Base-by-base conservation (phyloP, 192 early-diverging fungal genomes). In the Chytriomyces sp. region DNA sequence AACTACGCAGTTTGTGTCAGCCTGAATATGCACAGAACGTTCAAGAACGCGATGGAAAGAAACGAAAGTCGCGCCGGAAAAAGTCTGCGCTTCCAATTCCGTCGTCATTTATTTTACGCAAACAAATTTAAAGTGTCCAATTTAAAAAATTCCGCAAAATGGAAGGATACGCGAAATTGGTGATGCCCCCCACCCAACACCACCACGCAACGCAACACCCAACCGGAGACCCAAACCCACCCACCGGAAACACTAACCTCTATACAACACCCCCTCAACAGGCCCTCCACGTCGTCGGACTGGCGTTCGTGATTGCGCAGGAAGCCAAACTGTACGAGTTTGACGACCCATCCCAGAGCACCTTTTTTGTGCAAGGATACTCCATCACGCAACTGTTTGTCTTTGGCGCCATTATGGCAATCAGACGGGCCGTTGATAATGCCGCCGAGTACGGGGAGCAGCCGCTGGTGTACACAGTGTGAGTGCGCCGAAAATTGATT, bases 361-460 rank as follows among this genome's bases (percentile, higher is more conserved):
- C 53, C 53, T n/a, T n/a, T 2, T 60, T 47, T 23, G 49, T 75
- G 10, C 10, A 9, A 2, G 62, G 48, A 1, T 75, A 75, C 73
- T 65, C 73, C 13, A 7, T 75, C 23, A 50, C 73, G 5, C 73
- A 75, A 53, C 11, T 66, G 23, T 64, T 75, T 35, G 48, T 75
- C 20, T 75, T 75, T 53, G 73, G 73, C 7, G 24, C 44, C 23
- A 63, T 45, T 28, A 10, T 47, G 11, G 18, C n/a, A 45, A 75
- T 66, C 46, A 64, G 11, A 5, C n/a, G 44, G 43, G 26, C 10
- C 9, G 11, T 64, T 23, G 20, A 26, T 26, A 44, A 44, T 9
- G 16, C 7, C 10, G 6, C 35, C 9, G 63, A 49, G 24, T 16
- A 6, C 2, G 47, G 28, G 62, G 64, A 75, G n/a, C 23, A 18